Evolutionary conservation across 2,329 filamentous ascomycete genomes (phyloP).

Genomic region (Penicillium hordei): DNA sequence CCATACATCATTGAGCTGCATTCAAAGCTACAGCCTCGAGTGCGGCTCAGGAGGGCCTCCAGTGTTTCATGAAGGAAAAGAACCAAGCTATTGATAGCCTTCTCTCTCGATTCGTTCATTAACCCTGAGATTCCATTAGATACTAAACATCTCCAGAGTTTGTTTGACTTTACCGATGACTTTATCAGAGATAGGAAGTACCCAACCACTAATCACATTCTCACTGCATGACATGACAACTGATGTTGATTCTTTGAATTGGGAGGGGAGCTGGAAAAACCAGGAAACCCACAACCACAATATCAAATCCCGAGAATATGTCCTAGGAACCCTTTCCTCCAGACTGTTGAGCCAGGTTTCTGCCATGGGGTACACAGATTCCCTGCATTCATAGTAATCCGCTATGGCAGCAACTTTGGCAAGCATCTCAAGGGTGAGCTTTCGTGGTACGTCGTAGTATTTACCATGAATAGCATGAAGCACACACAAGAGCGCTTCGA

Average conservation of each 20-base stretch:
- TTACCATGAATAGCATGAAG: background rate
- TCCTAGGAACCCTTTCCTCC: background rate
- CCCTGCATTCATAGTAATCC: background rate
- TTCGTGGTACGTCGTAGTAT: background rate
- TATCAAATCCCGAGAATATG: background rate
- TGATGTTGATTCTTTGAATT: constrained; percentile 20
- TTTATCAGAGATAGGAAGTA: constrained; percentile 21
- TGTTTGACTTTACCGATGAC: constrained; percentile 16
- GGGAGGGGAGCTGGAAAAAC: constrained; percentile 16
- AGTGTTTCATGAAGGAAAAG: constrained; percentile 10
- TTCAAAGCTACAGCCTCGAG: constrained; percentile 22
- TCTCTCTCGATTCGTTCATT: constrained; percentile 17
- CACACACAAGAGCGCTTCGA: background rate
- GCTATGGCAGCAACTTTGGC: background rate
- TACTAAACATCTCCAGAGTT: background rate
- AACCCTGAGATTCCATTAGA: constrained; percentile 13
- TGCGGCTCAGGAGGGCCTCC: constrained; percentile 8
- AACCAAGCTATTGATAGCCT: constrained; percentile 14
- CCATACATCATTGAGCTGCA: constrained; percentile 30
- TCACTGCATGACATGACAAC: constrained; percentile 18
- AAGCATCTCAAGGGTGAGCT: background rate
- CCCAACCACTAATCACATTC: constrained; percentile 9
- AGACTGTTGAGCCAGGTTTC: background rate
- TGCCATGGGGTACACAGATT: background rate
- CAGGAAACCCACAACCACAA: constrained; percentile 13